A percentile compares a stretch with the other conserved stretches of the same genome.
Conservation (phyloP, 371 early-diverging fungal genomes). For the Zopfochytrium polystomum region DNA sequence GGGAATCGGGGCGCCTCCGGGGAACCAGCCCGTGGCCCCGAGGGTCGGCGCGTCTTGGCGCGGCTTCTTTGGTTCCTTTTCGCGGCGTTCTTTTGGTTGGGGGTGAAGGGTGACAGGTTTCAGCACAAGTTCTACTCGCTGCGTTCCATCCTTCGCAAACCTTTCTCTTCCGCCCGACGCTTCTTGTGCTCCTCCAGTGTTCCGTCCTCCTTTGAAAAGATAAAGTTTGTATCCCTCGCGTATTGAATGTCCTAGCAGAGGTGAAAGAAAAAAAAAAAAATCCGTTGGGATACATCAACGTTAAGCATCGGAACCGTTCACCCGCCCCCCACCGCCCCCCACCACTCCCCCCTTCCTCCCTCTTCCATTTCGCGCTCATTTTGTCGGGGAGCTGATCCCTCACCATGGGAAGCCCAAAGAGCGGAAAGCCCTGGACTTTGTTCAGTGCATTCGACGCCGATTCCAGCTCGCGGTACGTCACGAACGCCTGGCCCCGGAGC, state of each 20-base stretch:
- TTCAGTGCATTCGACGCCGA: conserved; percentile 56
- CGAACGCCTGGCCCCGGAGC: conserved; percentile 81
- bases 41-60: conserved; percentile 34
- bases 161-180: conserved; percentile 57
- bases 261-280: background rate
- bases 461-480: conserved; percentile 62
- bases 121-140: background rate
- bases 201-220: conserved; percentile 29
- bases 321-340: background rate
- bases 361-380: background rate
- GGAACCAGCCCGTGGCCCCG: conserved; percentile 34
- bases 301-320: background rate
- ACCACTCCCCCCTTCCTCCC: no score
- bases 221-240: conserved; percentile 34
- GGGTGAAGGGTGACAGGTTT: conserved; percentile 7
- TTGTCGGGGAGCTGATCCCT: no score
- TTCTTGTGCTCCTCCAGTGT: conserved; percentile 46
- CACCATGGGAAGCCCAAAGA: conserved; percentile 58
- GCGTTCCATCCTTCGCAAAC: conserved; percentile 34
- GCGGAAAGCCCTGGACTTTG: conserved; percentile 57
- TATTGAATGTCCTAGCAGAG: conserved; percentile 44
- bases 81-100: conserved; percentile 20
- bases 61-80: conserved; percentile 33
- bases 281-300: background rate
- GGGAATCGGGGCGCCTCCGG: conserved; percentile 38